Conservation (phyloP, 257 asterid species). For the Nicotiana benthamiana region DNA sequence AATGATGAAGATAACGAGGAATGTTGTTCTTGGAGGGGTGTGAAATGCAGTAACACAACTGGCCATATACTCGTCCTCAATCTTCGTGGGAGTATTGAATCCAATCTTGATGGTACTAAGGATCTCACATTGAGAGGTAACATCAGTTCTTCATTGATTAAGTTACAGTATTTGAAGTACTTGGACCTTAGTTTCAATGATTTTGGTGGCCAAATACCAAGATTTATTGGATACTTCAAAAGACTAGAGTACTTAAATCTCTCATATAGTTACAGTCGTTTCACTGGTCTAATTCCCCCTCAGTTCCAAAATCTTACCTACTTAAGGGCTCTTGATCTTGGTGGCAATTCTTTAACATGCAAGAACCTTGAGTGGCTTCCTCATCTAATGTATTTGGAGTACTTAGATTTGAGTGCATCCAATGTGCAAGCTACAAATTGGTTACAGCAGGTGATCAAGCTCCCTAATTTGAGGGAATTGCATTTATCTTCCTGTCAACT, state of each 20-base stretch:
- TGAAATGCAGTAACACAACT: not conserved
- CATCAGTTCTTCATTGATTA: not conserved
- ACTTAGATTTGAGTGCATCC: not conserved
- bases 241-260: not conserved
- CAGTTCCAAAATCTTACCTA: not conserved
- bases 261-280: not conserved
- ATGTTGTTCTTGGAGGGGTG: not conserved
- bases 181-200: not conserved
- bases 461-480: not conserved
- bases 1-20: not conserved
- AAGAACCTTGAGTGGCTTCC: not conserved
- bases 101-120: not conserved
- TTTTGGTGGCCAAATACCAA: conserved; percentile 1
- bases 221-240: not conserved
- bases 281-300: not conserved
- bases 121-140: not conserved
- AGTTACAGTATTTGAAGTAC: not conserved
- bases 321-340: not conserved
- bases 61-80: not conserved
- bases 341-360: not conserved
- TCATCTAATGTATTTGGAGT: conserved; percentile 5
- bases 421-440: not conserved
- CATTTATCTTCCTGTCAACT: not conserved
- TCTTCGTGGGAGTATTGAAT: not conserved
- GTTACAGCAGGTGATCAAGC: not conserved